A percentile compares a stretch with the other conserved stretches of the same genome.
Conservation (phyloP, 1,139 yeast genomes). For the Zygosaccharomyces sapae region DNA sequence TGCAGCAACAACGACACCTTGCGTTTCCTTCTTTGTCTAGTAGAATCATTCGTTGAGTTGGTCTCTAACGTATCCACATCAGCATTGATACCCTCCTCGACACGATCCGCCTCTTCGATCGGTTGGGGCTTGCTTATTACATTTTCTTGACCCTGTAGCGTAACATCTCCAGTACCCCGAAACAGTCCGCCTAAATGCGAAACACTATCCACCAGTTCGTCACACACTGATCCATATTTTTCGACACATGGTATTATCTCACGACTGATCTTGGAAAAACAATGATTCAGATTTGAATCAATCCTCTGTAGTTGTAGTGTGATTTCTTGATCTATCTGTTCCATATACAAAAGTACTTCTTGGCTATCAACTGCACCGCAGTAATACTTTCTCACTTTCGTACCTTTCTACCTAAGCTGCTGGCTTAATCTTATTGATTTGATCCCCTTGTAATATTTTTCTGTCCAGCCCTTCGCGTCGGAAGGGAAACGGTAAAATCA, state of each 20-base stretch:
- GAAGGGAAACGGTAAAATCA: constrained; percentile 4
- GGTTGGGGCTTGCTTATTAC: constrained; percentile 7
- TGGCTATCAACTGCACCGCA: not conserved
- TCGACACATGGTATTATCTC: constrained; percentile 34
- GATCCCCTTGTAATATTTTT: not conserved
- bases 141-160: constrained; percentile 13
- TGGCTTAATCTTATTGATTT: constrained; percentile 1
- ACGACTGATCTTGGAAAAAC: constrained; percentile 33
- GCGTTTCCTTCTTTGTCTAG: constrained; percentile 30
- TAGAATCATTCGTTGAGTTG: constrained; percentile 1
- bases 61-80: not conserved
- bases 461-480: not conserved
- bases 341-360: constrained; percentile 37
- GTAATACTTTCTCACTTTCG: not conserved
- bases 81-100: constrained; percentile 1
- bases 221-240: constrained; percentile 30
- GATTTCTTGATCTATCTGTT: constrained; percentile 74
- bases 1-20: constrained; percentile 34
- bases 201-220: constrained; percentile 31
- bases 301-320: constrained; percentile 75
- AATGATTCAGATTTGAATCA: constrained; percentile 46
- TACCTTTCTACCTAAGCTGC: not conserved
- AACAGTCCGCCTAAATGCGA: constrained; percentile 33
- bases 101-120: constrained; percentile 9
- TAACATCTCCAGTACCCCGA: constrained; percentile 32